These are phyloP conservation scores for Mallotus nudiflorus DNA, from an alignment of 345 rosid genomes.

Conservation along the genomic window DNA sequence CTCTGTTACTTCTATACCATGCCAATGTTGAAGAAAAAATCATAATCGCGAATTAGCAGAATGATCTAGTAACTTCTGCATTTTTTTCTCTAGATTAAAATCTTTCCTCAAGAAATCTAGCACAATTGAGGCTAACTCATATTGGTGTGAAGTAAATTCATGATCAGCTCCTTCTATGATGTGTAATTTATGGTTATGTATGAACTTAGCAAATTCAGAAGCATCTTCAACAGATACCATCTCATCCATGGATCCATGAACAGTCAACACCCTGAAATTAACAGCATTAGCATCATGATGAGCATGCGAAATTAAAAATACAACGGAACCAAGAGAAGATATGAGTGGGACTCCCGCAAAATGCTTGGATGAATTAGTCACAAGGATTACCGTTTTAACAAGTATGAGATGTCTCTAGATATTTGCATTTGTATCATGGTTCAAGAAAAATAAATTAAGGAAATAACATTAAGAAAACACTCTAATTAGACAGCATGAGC, in stretches of 20 bases:
- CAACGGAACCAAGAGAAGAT: neutral
- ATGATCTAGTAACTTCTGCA: neutral
- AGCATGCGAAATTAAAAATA: neutral
- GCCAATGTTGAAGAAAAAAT: neutral
- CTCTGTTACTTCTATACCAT: neutral
- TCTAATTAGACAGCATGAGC: neutral
- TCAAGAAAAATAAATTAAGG: neutral
- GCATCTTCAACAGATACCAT: constrained; percentile 68
- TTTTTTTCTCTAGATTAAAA: neutral
- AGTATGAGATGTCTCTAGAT: neutral
- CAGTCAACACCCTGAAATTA: constrained; percentile 66
- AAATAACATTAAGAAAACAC: neutral
- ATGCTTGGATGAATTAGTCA: no score
- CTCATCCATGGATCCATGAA: constrained; percentile 72
- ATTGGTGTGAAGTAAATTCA: constrained; percentile 71
- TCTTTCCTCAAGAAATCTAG: constrained; percentile 46
- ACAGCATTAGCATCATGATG: neutral
- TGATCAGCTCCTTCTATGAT: constrained; percentile 84
- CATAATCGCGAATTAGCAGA: constrained; percentile 8
- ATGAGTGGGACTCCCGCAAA: neutral
- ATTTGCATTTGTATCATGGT: neutral
- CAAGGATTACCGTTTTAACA: no score
- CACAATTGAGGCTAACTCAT: constrained; percentile 51
- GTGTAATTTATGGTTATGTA: constrained; percentile 59
- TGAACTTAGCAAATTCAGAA: constrained; percentile 56